These are phyloP conservation scores for Exophiala dermatitidis DNA, from an alignment of 2,329 filamentous ascomycete genomes.

Conservation along the genomic window DNA sequence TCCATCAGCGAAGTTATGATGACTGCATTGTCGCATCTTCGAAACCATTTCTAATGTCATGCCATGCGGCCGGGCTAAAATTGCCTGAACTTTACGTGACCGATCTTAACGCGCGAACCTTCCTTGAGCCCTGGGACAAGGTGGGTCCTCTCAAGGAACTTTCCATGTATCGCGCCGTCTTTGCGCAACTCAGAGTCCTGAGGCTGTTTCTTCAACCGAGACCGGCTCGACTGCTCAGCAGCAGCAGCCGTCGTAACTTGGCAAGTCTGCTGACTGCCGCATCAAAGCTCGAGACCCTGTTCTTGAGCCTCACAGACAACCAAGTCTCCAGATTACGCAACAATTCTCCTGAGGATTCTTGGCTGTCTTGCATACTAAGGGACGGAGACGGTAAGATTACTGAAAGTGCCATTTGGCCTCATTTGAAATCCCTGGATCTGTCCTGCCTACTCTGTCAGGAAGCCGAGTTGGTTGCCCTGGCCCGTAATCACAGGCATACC, in stretches of 20 bases:
- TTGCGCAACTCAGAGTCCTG: neutral
- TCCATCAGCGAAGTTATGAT: neutral
- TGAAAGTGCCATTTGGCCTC: neutral
- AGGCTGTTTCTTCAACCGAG: neutral
- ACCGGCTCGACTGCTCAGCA: neutral
- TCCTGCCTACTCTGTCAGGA: neutral
- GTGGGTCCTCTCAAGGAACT: neutral
- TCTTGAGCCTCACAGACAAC: neutral
- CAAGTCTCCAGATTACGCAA: neutral
- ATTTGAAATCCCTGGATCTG: neutral
- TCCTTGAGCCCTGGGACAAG: neutral
- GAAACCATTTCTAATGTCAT: neutral
- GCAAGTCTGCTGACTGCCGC: neutral
- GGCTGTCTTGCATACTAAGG: neutral
- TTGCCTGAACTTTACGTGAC: neutral
- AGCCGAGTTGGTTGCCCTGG: neutral
- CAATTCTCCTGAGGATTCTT: neutral
- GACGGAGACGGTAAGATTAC: neutral
- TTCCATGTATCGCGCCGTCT: neutral
- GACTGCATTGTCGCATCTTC: neutral
- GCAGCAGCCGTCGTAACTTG: neutral
- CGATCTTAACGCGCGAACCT: neutral
- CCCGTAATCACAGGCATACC: neutral
- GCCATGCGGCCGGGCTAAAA: neutral
- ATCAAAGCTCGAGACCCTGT: neutral